A percentile compares a stretch with the other conserved stretches of the same genome.
phyloP scores from a whole-genome alignment of 257 asterid species.

The Cynanchum wilfordii region DNA sequence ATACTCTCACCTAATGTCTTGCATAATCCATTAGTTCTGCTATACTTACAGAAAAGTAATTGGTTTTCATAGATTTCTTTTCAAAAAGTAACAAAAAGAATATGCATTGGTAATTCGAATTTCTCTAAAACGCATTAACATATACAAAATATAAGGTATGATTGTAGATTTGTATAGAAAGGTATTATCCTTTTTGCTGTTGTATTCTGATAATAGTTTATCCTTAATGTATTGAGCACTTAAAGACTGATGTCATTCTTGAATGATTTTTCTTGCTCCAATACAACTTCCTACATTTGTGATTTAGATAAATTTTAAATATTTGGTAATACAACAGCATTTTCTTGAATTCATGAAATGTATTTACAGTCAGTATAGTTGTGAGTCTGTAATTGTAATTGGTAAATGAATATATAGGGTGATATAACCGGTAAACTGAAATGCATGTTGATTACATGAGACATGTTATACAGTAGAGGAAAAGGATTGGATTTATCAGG shows the following conservation, averaged over 20 bases:
- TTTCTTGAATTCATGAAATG: neutral
- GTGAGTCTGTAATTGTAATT: neutral
- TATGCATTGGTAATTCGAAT: neutral
- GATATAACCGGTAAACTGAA: neutral
- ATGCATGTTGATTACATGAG: neutral
- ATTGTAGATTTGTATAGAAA: neutral
- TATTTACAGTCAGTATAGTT: neutral
- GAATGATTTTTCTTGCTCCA: neutral
- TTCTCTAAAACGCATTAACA: neutral
- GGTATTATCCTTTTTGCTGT: neutral
- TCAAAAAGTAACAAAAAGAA: neutral
- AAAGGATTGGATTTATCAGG: neutral
- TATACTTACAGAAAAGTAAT: neutral
- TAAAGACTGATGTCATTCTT: neutral
- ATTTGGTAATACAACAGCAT: neutral
- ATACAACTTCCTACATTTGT: neutral
- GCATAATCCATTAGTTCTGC: neutral
- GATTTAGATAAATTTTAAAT: neutral
- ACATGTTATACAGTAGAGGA: neutral
- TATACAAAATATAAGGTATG: neutral
- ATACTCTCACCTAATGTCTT: neutral
- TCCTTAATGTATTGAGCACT: neutral
- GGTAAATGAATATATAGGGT: neutral
- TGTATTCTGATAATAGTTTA: neutral
- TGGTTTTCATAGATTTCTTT: neutral